Evolutionary conservation across 805 yeast species (phyloP), one percentile per base, ranked within the genome.

Genomic region (Ogataea paradorogensis): DNA sequence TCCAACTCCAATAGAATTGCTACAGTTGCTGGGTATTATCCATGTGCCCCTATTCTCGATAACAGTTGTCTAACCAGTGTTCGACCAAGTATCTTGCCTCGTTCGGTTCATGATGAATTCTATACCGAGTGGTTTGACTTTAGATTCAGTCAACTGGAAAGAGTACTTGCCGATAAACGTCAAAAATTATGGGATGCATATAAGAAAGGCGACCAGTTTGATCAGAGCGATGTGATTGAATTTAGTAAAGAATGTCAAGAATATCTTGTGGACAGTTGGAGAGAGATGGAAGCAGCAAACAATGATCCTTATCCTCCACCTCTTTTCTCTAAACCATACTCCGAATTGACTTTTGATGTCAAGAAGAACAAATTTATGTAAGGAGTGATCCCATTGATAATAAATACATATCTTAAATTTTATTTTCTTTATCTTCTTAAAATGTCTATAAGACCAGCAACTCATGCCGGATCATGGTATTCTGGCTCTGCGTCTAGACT

Each of bases 401-500:
- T 18, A 18, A 18, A 18, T 5, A n/a, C n/a, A n/a, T n/a, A 18
- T 18, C 20, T 18, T 18, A 5, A 18, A 18, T 18, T 18, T 18
- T 18, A 18, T 18, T 18, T 18, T 18, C 20, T 18, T n/a, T 14
- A 5, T 9, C 8, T 13, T 14, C 14, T 20, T 8, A n/a, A 2
- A 3, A 36, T 36, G 40, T 28, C 47, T 9, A 34, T 53, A 2
- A 50, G 66, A 47, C 75, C 80, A 3, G 95, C 95, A 1, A 73
- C 95, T 2, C 97, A 91, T 60, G 82, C 96, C 3, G 98, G 98
- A 2, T 62, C 89, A 2, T 91, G 99, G 99, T 91, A 93, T 59
- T 52, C 78, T 2, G 68, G 68, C 10, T 69, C 71, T 32, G 50
- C 70, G 0, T 30, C 52, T 1, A 57, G 55, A 15, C 67, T 91